Percentiles rank a stretch among this genome's conserved stretches.
phyloP scores from a whole-genome alignment of 1,284 basidiomycete genomes.

The Pseudomicrostroma phylloplanum region DNA sequence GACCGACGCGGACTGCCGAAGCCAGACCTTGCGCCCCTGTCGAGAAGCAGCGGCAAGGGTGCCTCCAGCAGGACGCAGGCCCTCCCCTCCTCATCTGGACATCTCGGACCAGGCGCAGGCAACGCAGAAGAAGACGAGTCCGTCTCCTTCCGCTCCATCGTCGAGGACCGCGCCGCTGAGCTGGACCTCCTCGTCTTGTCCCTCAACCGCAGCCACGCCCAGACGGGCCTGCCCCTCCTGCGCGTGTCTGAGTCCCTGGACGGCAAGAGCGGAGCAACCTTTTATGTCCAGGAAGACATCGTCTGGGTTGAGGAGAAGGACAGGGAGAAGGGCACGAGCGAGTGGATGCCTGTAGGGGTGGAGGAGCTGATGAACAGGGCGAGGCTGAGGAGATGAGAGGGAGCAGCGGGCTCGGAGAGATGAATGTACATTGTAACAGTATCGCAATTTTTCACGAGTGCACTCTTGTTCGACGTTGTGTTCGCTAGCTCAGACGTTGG shows the following conservation, averaged over 20 bases:
- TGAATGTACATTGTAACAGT: too few species aligned
- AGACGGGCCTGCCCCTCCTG: slow-evolving; percentile 64
- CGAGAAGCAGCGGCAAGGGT: slow-evolving; percentile 12
- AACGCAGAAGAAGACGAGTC: slow-evolving; percentile 18
- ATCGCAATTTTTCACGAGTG: too few species aligned
- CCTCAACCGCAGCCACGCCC: slow-evolving; percentile 70
- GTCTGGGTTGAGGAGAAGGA: neutral
- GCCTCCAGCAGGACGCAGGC: neutral
- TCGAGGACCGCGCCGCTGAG: slow-evolving; percentile 74
- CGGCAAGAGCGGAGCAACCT: neutral
- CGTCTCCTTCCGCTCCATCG: slow-evolving; percentile 76
- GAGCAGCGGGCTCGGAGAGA: too few species aligned
- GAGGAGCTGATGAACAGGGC: too few species aligned
- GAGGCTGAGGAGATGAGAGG: too few species aligned
- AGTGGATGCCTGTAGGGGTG: too few species aligned
- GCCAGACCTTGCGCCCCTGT: slow-evolving; percentile 55
- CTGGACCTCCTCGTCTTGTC: slow-evolving; percentile 84
- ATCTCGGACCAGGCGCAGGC: slow-evolving; percentile 1
- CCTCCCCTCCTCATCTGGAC: neutral
- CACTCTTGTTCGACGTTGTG: too few species aligned
- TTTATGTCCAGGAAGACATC: neutral
- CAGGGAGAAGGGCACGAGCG: neutral
- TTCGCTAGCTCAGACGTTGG: too few species aligned
- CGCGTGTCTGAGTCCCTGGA: neutral
- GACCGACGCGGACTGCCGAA: slow-evolving; percentile 57